Evolutionary conservation across 805 yeast genomes (phyloP).

Genomic region (Maudiozyma turicensis): DNA sequence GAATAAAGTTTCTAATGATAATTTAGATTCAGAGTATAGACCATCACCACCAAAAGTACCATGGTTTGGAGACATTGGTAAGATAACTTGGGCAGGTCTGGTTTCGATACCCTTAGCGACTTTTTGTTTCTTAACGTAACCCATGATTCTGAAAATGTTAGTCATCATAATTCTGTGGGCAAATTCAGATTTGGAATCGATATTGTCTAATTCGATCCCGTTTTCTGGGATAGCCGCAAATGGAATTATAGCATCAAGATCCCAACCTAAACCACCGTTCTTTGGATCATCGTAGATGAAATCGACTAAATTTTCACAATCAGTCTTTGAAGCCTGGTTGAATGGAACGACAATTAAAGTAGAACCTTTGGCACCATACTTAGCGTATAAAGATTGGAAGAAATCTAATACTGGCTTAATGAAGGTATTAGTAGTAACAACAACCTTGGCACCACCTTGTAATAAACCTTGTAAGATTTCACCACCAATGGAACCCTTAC

Average conservation of each 20-base stretch:
- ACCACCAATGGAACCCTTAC: constrained; percentile 98
- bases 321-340: constrained; percentile 95
- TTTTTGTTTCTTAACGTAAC: constrained; percentile 81
- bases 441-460: constrained; percentile 95
- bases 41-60: constrained; percentile 99
- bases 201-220: constrained; percentile 88
- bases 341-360: constrained; percentile 94
- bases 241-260: constrained; percentile 90
- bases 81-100: constrained; percentile 94
- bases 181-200: constrained; percentile 91
- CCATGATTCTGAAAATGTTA: constrained; percentile 84
- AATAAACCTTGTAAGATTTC: constrained; percentile 90
- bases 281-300: constrained; percentile 77
- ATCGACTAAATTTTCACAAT: constrained; percentile 74
- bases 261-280: constrained; percentile 95
- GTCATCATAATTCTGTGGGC: constrained; percentile 99
- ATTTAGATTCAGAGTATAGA: constrained; percentile 93
- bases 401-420: constrained; percentile 90
- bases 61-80: constrained; percentile 97
- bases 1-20: constrained; percentile 89
- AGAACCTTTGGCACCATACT: constrained; percentile 88
- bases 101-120: constrained; percentile 69
- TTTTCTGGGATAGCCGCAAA: constrained; percentile 99
- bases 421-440: constrained; percentile 93
- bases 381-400: constrained; percentile 87